Evolutionary conservation across 73 alveolate species (phyloP).

Genomic region (Symbiodinium natans): DNA sequence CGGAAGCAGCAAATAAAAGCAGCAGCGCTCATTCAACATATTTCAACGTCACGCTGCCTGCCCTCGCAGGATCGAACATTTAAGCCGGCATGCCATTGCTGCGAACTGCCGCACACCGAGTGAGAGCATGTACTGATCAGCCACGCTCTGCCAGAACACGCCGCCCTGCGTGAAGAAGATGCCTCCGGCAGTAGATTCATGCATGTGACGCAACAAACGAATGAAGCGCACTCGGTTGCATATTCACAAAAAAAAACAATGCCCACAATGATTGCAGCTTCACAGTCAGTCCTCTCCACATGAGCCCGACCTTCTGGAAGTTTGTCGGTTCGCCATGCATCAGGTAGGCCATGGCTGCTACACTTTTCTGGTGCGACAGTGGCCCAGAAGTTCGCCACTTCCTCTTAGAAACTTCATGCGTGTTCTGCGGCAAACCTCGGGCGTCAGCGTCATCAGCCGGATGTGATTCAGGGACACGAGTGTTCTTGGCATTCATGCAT

Average conservation of each 20-base stretch:
- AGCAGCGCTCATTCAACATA: no score
- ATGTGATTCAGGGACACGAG: not conserved
- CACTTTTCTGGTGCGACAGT: not conserved
- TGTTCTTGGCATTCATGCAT: not conserved
- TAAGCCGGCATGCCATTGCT: no score
- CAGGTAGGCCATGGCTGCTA: constrained; percentile 1
- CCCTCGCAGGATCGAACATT: no score
- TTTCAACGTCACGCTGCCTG: no score
- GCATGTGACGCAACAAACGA: not conserved
- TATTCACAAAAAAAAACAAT: not conserved
- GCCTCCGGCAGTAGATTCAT: no score
- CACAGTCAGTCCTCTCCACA: not conserved
- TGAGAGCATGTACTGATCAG: no score
- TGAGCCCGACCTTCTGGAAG: not conserved
- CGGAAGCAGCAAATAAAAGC: no score
- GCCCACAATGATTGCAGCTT: no score
- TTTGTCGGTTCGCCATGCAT: not conserved
- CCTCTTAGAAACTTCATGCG: not conserved
- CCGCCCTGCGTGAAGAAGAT: no score
- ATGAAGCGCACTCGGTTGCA: no score
- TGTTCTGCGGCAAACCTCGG: not conserved
- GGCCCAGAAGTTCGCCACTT: constrained; percentile 27
- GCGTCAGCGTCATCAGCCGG: not conserved
- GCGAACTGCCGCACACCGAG: no score
- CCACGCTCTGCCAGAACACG: no score